phyloP scores from a whole-genome alignment of 1,284 basidiomycete genomes.

The Dichomitus squalens region DNA sequence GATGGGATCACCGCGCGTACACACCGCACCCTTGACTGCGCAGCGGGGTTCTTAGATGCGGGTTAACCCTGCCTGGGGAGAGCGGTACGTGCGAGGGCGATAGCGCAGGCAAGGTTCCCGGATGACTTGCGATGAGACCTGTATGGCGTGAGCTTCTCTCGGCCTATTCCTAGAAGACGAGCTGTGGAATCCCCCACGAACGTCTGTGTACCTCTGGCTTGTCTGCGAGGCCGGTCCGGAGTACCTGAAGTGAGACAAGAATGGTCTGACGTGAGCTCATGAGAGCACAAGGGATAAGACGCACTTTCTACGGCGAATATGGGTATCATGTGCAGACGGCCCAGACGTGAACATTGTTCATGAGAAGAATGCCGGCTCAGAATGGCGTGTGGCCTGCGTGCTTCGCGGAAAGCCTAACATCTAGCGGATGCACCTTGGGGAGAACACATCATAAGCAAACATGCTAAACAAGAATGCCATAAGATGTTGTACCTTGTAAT shows the following conservation, averaged over 20 bases:
- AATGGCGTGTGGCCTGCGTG: not conserved
- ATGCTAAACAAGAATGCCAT: not conserved
- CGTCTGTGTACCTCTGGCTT: not conserved
- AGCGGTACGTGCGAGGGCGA: not conserved
- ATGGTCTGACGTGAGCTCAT: not conserved
- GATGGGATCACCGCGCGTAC: not conserved
- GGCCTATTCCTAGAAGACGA: slow-evolving; percentile 12
- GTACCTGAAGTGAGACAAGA: not conserved
- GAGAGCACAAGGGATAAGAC: slow-evolving; percentile 3
- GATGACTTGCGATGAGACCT: not conserved
- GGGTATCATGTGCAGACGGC: slow-evolving; percentile 2
- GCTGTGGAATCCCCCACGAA: not conserved
- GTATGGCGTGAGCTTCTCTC: not conserved
- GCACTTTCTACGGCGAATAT: not conserved
- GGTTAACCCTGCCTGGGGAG: not conserved
- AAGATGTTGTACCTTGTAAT: not conserved
- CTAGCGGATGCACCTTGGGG: not conserved
- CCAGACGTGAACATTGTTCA: not conserved
- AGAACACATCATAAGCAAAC: not conserved
- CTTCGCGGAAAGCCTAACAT: not conserved
- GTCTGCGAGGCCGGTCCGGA: not conserved
- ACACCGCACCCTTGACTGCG: slow-evolving; percentile 3
- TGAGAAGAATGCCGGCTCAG: not conserved
- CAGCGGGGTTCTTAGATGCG: not conserved
- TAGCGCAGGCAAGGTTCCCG: not conserved